Evolutionary conservation across 202 grass and related monocot genomes (phyloP).

Genomic region (Panicum hallii): DNA sequence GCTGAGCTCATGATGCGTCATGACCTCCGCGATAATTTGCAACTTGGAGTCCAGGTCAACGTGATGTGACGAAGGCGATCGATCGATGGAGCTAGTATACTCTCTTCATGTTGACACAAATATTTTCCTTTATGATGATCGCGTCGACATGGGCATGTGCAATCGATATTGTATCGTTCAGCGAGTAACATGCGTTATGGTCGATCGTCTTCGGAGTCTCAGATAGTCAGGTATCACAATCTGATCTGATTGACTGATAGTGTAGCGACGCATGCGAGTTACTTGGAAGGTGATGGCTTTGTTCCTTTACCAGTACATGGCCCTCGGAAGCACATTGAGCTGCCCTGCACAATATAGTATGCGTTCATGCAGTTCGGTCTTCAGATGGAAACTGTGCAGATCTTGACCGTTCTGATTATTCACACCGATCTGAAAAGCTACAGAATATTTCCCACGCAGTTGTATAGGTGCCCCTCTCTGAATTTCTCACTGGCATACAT

Average conservation of each 20-base stretch:
- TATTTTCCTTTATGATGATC: not conserved
- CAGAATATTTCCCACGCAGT: not conserved
- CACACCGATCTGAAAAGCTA: not conserved
- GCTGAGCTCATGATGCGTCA: not conserved
- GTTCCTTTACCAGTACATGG: not conserved
- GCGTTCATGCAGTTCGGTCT: not conserved
- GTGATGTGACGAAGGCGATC: not conserved
- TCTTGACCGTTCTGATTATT: constrained; percentile 39
- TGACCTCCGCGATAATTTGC: not conserved
- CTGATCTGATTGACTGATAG: constrained; percentile 39
- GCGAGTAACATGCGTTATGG: constrained; percentile 34
- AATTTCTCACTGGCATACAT: not conserved
- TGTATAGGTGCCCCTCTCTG: not conserved
- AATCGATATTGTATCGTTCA: constrained; percentile 2
- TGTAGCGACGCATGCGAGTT: constrained; percentile 34
- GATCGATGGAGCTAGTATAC: constrained; percentile 1
- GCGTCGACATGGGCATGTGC: constrained; percentile 34
- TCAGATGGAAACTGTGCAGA: constrained; percentile 26
- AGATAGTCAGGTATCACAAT: constrained; percentile 12
- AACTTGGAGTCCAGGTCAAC: constrained; percentile 25
- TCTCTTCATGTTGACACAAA: not conserved
- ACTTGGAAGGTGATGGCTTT: constrained; percentile 24
- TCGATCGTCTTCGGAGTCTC: not conserved
- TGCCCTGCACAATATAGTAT: not conserved
- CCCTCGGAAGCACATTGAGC: constrained; percentile 3